These are phyloP conservation scores for Aspergillus hancockii DNA, from an alignment of 495 filamentous ascomycete genomes.

Conservation along the genomic window DNA sequence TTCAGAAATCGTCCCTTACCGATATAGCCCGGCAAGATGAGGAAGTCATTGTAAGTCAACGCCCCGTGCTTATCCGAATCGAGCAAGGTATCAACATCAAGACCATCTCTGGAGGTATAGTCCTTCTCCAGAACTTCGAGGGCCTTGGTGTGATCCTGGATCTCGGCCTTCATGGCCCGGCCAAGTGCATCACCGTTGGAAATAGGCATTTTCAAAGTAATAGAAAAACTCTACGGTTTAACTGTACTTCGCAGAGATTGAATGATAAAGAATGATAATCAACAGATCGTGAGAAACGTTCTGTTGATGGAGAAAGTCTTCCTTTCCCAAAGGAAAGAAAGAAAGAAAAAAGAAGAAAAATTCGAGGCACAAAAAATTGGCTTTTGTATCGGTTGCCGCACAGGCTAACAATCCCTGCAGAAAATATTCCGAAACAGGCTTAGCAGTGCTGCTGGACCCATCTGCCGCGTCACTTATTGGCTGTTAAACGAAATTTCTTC, in stretches of 20 bases:
- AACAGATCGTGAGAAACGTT: conserved; percentile 48
- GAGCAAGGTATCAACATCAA: conserved; percentile 77
- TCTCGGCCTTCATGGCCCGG: conserved; percentile 47
- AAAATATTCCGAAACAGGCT: conserved; percentile 19
- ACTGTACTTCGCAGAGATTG: conserved; percentile 25
- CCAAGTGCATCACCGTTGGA: conserved; percentile 61
- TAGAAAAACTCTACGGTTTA: conserved; percentile 27
- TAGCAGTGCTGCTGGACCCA: conserved; percentile 20
- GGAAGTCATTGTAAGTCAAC: conserved; percentile 81
- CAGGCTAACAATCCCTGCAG: conserved; percentile 18
- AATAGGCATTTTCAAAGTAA: conserved; percentile 62
- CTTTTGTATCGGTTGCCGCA: conserved; percentile 33
- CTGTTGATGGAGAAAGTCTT: conserved; percentile 55
- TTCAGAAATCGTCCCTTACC: conserved; percentile 42
- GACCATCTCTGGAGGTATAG: conserved; percentile 76
- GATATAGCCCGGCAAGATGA: conserved; percentile 67
- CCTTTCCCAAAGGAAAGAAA: conserved; percentile 59
- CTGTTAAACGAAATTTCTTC: conserved; percentile 36
- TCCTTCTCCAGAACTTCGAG: conserved; percentile 72
- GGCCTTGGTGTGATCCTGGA: conserved; percentile 63
- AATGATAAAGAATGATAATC: conserved; percentile 33
- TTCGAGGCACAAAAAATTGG: conserved; percentile 37
- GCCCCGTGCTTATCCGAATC: conserved; percentile 87
- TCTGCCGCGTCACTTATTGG: conserved; percentile 28
- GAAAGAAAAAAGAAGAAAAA: conserved; percentile 49